Percentiles rank a stretch among this genome's conserved stretches.
Conservation (phyloP, 1,284 basidiomycete species). For the Cerioporus squamosus region DNA sequence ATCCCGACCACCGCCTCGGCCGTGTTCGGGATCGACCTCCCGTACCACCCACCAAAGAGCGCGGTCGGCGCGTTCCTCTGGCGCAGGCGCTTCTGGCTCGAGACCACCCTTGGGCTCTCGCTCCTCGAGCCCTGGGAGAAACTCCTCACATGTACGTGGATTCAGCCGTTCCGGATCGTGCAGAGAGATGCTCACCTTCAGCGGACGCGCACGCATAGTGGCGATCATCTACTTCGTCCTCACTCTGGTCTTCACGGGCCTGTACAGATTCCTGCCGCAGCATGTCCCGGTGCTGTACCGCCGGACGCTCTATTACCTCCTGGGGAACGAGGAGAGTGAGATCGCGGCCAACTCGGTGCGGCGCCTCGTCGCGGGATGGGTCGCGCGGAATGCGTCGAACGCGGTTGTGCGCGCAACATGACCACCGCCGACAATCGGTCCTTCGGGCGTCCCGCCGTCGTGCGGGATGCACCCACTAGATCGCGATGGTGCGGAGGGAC, state of each 20-base stretch:
- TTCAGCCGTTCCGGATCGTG: slow-evolving; percentile 63
- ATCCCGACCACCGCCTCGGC: no score
- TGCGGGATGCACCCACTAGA: no score
- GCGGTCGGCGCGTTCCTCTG: no score
- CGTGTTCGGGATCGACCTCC: no score
- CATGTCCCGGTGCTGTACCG: slow-evolving; percentile 35
- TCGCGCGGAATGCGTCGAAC: slow-evolving; percentile 9
- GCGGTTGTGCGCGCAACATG: neutral
- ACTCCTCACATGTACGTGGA: slow-evolving; percentile 23
- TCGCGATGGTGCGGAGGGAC: no score
- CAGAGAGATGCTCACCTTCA: slow-evolving; percentile 58
- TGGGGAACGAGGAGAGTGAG: slow-evolving; percentile 34
- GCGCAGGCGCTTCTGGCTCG: no score
- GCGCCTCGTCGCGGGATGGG: slow-evolving; percentile 13
- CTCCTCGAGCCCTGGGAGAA: no score
- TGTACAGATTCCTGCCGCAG: slow-evolving; percentile 41
- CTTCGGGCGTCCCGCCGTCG: no score
- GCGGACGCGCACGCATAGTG: slow-evolving; percentile 33
- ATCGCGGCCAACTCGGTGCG: slow-evolving; percentile 7
- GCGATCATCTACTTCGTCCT: slow-evolving; percentile 34
- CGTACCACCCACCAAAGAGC: no score
- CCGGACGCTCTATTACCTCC: slow-evolving; percentile 43
- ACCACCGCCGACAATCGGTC: no score
- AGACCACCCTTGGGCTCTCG: no score
- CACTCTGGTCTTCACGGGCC: slow-evolving; percentile 36